Conservation (phyloP, 208 protist species). For the Leishmania gerbilli region DNA sequence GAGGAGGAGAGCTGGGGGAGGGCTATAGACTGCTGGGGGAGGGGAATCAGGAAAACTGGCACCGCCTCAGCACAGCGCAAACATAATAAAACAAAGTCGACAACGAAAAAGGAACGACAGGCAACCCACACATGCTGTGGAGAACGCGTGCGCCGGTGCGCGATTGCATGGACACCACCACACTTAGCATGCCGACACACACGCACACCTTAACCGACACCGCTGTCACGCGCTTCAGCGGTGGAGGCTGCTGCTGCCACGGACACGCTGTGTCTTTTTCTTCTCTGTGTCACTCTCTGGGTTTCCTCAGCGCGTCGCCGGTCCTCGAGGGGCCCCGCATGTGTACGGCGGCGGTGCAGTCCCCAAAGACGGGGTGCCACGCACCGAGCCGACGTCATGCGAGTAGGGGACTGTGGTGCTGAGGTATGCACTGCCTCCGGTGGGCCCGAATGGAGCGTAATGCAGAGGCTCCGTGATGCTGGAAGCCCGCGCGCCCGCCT, state of each 20-base stretch:
- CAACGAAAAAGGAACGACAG: background rate
- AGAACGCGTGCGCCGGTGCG: too few species aligned
- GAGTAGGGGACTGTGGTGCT: conserved; percentile 22
- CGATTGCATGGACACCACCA: background rate
- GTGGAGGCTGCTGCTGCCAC: background rate
- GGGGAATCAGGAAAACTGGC: background rate
- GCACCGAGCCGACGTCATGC: conserved; percentile 31
- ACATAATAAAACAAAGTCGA: background rate
- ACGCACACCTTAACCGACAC: background rate
- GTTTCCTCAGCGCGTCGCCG: background rate
- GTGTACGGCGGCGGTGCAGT: conserved; percentile 47
- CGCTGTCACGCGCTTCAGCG: background rate
- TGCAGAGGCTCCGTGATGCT: conserved; percentile 35
- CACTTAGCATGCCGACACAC: background rate
- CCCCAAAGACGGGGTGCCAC: conserved; percentile 34
- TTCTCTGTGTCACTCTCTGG: background rate
- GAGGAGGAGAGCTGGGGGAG: background rate
- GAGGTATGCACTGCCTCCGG: conserved; percentile 31
- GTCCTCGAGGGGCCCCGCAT: conserved; percentile 1
- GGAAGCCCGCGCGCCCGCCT: conserved; percentile 19
- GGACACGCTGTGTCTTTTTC: too few species aligned
- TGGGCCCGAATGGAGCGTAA: conserved; percentile 24
- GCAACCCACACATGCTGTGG: background rate
- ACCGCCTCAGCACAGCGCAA: background rate
- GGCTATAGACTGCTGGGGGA: background rate